phyloP scores from a whole-genome alignment of 352 stramenopile species.

The Globisporangium irregulare region DNA sequence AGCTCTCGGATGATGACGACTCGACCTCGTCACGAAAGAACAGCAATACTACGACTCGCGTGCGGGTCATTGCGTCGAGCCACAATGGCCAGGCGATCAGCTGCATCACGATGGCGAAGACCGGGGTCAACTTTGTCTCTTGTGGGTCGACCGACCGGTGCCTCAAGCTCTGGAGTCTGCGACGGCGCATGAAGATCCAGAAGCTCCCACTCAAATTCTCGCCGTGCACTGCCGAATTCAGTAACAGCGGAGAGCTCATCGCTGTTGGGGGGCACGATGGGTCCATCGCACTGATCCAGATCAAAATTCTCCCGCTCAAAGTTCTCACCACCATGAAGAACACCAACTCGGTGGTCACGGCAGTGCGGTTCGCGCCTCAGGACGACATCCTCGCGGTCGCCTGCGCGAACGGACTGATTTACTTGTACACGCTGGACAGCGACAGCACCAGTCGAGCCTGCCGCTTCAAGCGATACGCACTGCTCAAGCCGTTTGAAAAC shows the following conservation, averaged over 20 bases:
- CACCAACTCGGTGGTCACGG: slow-evolving; percentile 35
- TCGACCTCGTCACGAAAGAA: neutral
- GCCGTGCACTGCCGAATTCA: slow-evolving; percentile 35
- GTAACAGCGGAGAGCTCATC: slow-evolving; percentile 41
- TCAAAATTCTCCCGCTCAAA: slow-evolving; percentile 19
- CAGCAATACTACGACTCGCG: neutral
- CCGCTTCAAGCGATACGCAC: slow-evolving; percentile 43
- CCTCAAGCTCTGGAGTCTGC: slow-evolving; percentile 65
- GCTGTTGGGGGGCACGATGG: slow-evolving; percentile 59
- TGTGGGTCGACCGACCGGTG: slow-evolving; percentile 37
- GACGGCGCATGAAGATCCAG: slow-evolving; percentile 25
- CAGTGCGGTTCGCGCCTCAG: slow-evolving; percentile 48
- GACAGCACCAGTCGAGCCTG: slow-evolving; percentile 4
- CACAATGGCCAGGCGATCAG: slow-evolving; percentile 28
- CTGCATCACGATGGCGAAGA: slow-evolving; percentile 23
- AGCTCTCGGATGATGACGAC: slow-evolving; percentile 44
- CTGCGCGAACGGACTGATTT: slow-evolving; percentile 63
- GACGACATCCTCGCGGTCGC: slow-evolving; percentile 46
- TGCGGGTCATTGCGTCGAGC: slow-evolving; percentile 46
- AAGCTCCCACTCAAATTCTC: slow-evolving; percentile 28
- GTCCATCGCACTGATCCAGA: slow-evolving; percentile 39
- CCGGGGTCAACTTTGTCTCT: slow-evolving; percentile 48
- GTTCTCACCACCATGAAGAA: slow-evolving; percentile 60
- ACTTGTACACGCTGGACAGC: slow-evolving; percentile 59
- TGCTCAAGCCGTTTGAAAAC: slow-evolving; percentile 46